phyloP scores from a whole-genome alignment of 1,284 basidiomycete genomes.

The Austropuccinia psidii region DNA sequence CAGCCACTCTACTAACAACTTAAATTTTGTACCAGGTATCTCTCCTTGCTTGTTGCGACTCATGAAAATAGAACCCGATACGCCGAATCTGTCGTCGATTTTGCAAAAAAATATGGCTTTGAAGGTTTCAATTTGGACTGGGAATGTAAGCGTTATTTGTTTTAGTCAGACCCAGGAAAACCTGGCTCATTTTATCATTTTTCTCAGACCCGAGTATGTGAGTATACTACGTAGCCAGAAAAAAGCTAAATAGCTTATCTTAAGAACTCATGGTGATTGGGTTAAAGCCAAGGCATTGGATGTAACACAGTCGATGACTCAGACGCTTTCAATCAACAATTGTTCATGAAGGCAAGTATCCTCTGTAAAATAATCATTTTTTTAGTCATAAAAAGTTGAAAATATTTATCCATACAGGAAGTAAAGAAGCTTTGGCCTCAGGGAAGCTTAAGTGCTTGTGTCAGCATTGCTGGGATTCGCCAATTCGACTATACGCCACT shows the following conservation, averaged over 20 bases:
- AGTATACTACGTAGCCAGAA: not conserved
- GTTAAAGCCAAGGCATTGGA: slow-evolving; percentile 27
- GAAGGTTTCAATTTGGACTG: slow-evolving; percentile 33
- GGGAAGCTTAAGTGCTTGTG: not conserved
- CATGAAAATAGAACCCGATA: slow-evolving; percentile 22
- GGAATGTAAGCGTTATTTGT: slow-evolving; percentile 29
- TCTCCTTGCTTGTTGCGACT: slow-evolving; percentile 17
- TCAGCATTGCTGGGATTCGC: slow-evolving; percentile 12
- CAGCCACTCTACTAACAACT: not conserved
- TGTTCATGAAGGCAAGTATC: slow-evolving; percentile 15
- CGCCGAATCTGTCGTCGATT: slow-evolving; percentile 17
- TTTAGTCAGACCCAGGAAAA: too few relatives aligned
- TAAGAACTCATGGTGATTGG: too few relatives aligned
- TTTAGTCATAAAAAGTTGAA: not conserved
- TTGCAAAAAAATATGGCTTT: slow-evolving; percentile 32
- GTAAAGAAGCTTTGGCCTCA: slow-evolving; percentile 19
- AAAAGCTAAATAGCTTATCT: too few relatives aligned
- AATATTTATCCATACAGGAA: not conserved
- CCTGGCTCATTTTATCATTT: too few relatives aligned
- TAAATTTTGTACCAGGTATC: slow-evolving; percentile 1
- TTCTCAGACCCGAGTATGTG: slow-evolving; percentile 19
- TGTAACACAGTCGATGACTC: slow-evolving; percentile 14
- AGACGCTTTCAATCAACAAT: slow-evolving; percentile 10
- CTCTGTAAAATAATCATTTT: not conserved
- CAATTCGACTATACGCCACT: not conserved